A percentile compares a stretch with the other conserved stretches of the same genome.
These are phyloP conservation scores for Dimocarpus longan DNA, from an alignment of 345 rosid species.

Conservation along the genomic window DNA sequence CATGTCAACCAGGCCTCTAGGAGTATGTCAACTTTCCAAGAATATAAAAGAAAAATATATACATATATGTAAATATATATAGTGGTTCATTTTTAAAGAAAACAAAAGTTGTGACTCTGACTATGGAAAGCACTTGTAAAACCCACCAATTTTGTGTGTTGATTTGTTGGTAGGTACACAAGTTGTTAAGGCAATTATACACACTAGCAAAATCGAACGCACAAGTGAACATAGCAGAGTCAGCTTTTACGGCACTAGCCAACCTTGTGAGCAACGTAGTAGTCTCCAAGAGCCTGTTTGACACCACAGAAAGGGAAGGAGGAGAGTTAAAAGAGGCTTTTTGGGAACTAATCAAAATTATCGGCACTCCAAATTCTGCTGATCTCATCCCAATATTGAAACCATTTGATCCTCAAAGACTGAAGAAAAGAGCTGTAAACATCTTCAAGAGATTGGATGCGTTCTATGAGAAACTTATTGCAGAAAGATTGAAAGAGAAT, in stretches of 20 bases:
- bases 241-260: conserved; percentile 21
- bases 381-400: conserved; percentile 24
- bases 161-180: conserved; percentile 11
- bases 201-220: conserved; percentile 15
- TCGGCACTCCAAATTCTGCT: conserved; percentile 26
- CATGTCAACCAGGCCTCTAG: too few species aligned
- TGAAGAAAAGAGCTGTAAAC: conserved; percentile 9
- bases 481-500: conserved; percentile 22
- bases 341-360: conserved; percentile 16
- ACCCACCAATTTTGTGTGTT: too few species aligned
- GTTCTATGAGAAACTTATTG: conserved; percentile 23
- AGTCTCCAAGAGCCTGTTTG: conserved; percentile 23
- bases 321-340: conserved; percentile 16
- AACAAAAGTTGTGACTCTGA: too few species aligned
- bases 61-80: too few species aligned
- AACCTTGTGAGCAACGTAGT: conserved; percentile 23
- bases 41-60: too few species aligned
- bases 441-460: conserved; percentile 15
- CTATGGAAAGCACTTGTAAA: too few species aligned
- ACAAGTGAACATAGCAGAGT: conserved; percentile 24
- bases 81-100: too few species aligned
- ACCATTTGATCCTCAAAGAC: conserved; percentile 18
- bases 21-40: too few species aligned
- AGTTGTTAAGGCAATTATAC: conserved; percentile 18
- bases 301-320: conserved; percentile 19